These are phyloP conservation scores for Ceratocystis albifundus DNA, from an alignment of 2,329 filamentous ascomycete genomes.

Conservation along the genomic window DNA sequence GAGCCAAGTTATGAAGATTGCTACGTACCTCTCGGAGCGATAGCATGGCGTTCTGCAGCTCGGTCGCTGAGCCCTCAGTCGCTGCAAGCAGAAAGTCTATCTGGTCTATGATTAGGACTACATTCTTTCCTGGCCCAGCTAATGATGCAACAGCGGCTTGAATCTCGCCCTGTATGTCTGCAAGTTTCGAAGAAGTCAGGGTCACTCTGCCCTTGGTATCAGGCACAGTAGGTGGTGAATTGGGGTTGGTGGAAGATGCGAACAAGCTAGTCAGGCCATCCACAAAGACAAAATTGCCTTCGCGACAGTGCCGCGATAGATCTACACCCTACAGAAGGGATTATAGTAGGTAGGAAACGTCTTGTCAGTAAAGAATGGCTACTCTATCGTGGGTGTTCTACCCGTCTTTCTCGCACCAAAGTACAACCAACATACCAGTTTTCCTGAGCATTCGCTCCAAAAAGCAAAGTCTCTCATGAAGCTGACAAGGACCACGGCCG, in stretches of 20 bases:
- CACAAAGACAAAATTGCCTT: slow-evolving; percentile 57
- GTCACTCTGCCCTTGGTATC: slow-evolving; percentile 23
- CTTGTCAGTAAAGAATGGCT: neutral
- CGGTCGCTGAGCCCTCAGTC: slow-evolving; percentile 37
- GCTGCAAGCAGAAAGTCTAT: slow-evolving; percentile 54
- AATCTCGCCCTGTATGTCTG: slow-evolving; percentile 33
- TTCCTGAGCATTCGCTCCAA: slow-evolving; percentile 61
- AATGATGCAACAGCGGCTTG: slow-evolving; percentile 33
- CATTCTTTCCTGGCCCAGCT: slow-evolving; percentile 29
- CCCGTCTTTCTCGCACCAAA: slow-evolving; percentile 3
- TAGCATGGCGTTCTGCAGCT: slow-evolving; percentile 46
- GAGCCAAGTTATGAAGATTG: neutral
- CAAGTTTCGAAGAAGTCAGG: slow-evolving; percentile 25
- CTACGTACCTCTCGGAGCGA: slow-evolving; percentile 50
- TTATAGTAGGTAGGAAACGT: neutral
- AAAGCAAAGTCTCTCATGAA: slow-evolving; percentile 69
- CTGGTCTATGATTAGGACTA: slow-evolving; percentile 55
- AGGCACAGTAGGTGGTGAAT: slow-evolving; percentile 13
- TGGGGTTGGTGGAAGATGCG: neutral
- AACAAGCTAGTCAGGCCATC: slow-evolving; percentile 60
- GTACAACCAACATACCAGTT: slow-evolving; percentile 41
- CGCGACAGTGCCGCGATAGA: slow-evolving; percentile 46
- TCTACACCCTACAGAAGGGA: slow-evolving; percentile 50
- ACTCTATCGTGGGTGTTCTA: neutral
- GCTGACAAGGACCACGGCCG: slow-evolving; percentile 62